Evolutionary conservation across 1,139 yeast genomes (phyloP).

Genomic region (Yamadazyma diddensiae): DNA sequence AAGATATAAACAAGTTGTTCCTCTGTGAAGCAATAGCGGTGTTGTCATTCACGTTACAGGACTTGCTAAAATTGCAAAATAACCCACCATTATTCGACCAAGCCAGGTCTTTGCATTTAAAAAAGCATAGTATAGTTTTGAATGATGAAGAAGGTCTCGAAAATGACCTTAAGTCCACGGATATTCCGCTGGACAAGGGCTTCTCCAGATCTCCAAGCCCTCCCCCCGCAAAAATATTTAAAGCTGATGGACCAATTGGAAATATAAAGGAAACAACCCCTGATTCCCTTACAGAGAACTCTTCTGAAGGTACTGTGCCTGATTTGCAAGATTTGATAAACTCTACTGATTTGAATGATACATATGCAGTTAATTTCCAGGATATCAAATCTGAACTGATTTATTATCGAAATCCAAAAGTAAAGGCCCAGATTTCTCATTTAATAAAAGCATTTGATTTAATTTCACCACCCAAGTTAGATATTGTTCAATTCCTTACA

Average conservation of each 20-base stretch:
- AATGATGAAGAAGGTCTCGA: not conserved
- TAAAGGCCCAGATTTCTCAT: constrained; percentile 23
- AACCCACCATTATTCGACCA: constrained; percentile 22
- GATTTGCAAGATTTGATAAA: constrained; percentile 9
- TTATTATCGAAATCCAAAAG: constrained; percentile 16
- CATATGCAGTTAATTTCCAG: constrained; percentile 13
- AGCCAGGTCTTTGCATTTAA: constrained; percentile 27
- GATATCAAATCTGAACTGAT: constrained; percentile 20
- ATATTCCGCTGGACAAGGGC: constrained; percentile 1
- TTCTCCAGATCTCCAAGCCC: constrained; percentile 11
- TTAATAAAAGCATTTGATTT: constrained; percentile 34
- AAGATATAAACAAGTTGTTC: constrained; percentile 35
- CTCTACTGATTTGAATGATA: constrained; percentile 11
- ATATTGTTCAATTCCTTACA: constrained; percentile 35
- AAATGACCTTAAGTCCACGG: not conserved
- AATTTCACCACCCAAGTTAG: constrained; percentile 33
- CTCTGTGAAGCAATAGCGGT: constrained; percentile 36
- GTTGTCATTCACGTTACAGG: constrained; percentile 28
- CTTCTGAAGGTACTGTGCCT: constrained; percentile 1
- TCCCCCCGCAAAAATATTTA: constrained; percentile 13
- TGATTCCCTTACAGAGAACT: constrained; percentile 7
- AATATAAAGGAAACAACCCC: constrained; percentile 11
- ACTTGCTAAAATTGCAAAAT: constrained; percentile 31
- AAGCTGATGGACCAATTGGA: constrained; percentile 2
- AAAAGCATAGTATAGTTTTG: constrained; percentile 13